Base-by-base conservation (phyloP, 208 protist species). In the Leishmania arabica region DNA sequence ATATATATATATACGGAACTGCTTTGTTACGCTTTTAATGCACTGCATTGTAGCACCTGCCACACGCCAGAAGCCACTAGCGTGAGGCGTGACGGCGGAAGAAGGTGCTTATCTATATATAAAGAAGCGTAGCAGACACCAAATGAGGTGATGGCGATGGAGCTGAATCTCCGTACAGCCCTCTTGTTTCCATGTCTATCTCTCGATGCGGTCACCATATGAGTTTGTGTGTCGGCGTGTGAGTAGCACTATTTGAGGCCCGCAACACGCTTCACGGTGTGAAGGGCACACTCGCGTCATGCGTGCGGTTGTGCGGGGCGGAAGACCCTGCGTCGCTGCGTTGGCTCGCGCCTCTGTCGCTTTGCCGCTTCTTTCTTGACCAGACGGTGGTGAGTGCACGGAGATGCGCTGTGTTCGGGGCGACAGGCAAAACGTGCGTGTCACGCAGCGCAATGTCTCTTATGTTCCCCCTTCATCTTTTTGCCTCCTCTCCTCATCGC, bases 1-100 rank as follows among this genome's bases (percentile, higher is more conserved):
- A 45, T 40, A 17, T 75, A n/a, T 45, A 62, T 40, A 1, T 15
- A 51, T 7, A 51, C 5, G 6, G 45, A 13, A 11, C 17, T 60
- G 42, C 34, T 56, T 58, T 78, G 65, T 37, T 81, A 42, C 76
- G 53, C 65, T 76, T 60, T 71, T 19, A 31, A 21, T 77, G 49
- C 49, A 51, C 34, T 68, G 49, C 60, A 15, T 60, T 34, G 13
- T n/a, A 71, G 5, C 3, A 8, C 66, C 51, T 60, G 17, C 31
- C 71, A 34, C 71, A 21, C 49, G 40, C 8, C 68, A 31, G n/a
- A 53, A 49, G 68, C 68, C 17, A 27, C 42, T 31, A 72, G 68
- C 68, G 49, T 34, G 34, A 72, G 24, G 42, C 3, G 49, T 11
- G 68, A 17, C 24, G 2, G 47, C 68, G 24, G 11, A 42, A 51